A percentile compares a stretch with the other conserved stretches of the same genome.
Evolutionary conservation across 768 basidiomycete species (phyloP).

Genomic region (Lyophyllum semitale): DNA sequence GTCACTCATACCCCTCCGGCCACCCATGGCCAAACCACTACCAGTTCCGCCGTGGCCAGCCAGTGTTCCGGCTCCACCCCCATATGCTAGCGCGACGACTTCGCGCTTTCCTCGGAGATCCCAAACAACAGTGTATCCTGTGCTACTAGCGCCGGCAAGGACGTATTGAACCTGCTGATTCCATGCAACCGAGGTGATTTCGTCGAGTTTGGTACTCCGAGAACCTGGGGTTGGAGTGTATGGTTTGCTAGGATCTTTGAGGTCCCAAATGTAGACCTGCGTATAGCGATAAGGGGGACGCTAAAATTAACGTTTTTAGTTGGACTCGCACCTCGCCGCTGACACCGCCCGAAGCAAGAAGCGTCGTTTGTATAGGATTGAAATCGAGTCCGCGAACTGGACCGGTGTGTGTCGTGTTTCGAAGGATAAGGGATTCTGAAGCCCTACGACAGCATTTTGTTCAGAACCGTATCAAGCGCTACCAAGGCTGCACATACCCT

Average conservation of each 20-base stretch:
- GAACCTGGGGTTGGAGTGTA: constrained; percentile 82
- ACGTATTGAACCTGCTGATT: constrained; percentile 94
- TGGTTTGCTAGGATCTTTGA: constrained; percentile 90
- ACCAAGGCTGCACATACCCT: constrained; percentile 52
- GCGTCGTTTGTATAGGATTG: constrained; percentile 83
- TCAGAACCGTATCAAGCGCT: background rate
- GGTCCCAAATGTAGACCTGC: constrained; percentile 95
- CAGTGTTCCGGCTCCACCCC: constrained; percentile 78
- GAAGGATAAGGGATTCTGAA: constrained; percentile 74
- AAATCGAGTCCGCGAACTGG: constrained; percentile 96
- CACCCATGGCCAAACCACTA: constrained; percentile 72
- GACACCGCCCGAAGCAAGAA: constrained; percentile 88
- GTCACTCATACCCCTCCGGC: constrained; percentile 91
- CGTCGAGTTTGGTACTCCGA: constrained; percentile 84
- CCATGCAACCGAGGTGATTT: constrained; percentile 94
- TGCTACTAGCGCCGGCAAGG: constrained; percentile 90
- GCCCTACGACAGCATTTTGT: constrained; percentile 35
- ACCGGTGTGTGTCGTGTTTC: constrained; percentile 88
- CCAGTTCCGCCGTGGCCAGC: constrained; percentile 59
- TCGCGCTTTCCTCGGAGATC: constrained; percentile 93
- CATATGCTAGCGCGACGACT: constrained; percentile 88
- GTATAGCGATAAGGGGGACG: constrained; percentile 13
- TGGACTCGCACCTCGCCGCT: constrained; percentile 74
- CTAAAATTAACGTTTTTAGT: background rate
- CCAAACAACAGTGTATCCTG: constrained; percentile 97